These are phyloP conservation scores for Pseudozyma thailandica DNA, from an alignment of 1,284 basidiomycete genomes.

Conservation along the genomic window DNA sequence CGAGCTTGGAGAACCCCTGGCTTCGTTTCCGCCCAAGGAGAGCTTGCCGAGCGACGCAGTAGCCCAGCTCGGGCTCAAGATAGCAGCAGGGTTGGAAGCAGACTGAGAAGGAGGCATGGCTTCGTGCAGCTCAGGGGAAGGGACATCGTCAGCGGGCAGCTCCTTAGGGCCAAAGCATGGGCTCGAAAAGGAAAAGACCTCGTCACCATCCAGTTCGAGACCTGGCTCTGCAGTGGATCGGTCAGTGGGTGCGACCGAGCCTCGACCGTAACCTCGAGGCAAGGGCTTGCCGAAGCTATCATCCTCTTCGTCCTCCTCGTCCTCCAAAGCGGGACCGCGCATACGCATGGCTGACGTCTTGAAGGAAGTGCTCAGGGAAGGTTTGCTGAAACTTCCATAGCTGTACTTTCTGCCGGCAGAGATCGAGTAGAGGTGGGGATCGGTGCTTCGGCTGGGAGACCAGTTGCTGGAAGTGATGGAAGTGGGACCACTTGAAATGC, in stretches of 20 bases:
- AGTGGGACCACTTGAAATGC: slow-evolving; percentile 51
- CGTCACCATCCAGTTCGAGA: slow-evolving; percentile 50
- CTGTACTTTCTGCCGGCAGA: slow-evolving; percentile 49
- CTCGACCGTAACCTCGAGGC: slow-evolving; percentile 15
- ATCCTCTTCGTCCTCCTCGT: slow-evolving; percentile 52
- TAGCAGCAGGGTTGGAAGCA: slow-evolving; percentile 27
- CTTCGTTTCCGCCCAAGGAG: slow-evolving; percentile 48
- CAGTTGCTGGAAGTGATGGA: slow-evolving; percentile 51
- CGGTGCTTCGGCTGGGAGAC: slow-evolving; percentile 49
- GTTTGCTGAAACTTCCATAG: slow-evolving; percentile 48
- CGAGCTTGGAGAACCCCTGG: slow-evolving; percentile 27
- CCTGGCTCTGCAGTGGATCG: slow-evolving; percentile 32
- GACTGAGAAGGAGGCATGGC: slow-evolving; percentile 34
- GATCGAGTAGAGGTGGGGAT: slow-evolving; percentile 54
- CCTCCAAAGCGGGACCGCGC: slow-evolving; percentile 39
- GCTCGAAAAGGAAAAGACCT: slow-evolving; percentile 61
- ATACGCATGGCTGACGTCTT: slow-evolving; percentile 60
- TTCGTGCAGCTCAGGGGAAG: slow-evolving; percentile 41
- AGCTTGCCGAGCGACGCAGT: slow-evolving; percentile 54
- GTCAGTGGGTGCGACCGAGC: slow-evolving; percentile 21
- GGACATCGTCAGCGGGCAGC: slow-evolving; percentile 43
- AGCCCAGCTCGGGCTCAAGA: slow-evolving; percentile 55
- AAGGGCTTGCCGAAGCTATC: slow-evolving; percentile 49
- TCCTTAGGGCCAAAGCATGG: slow-evolving; percentile 59
- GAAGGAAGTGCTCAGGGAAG: slow-evolving; percentile 61